Evolutionary conservation across 371 early-diverging fungal genomes (phyloP), one percentile per base, ranked within the genome.

Genomic region (Chytridium lagenaria): DNA sequence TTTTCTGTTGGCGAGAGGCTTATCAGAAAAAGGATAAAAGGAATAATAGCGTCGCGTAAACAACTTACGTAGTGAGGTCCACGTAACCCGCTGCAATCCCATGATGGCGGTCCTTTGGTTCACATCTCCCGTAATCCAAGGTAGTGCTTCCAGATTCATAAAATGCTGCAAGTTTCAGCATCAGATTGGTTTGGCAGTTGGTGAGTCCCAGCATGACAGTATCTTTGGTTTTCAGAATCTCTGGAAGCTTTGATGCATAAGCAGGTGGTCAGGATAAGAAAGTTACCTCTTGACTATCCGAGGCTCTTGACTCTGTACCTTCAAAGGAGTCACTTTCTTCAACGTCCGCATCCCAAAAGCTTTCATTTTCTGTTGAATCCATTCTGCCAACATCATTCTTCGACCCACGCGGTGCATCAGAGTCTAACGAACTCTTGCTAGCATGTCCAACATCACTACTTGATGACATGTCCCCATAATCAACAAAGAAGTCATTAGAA

Each of bases 141-240:
- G 16, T 36, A 34, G 37, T 33, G 36, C 34, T 26, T 7, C 34
- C 36, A 16, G 61, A 12, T 23, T 61, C 61, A 34, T 61, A 61
- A 26, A 33, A 61, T 16, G 61, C 31, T 5, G 61, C 61, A 30
- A 61, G 37, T 34, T 61, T 61, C 37, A 61, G 36, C 61, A 61
- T 61, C 61, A 61, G 34, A 26, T 61, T 34, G 3, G 61, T 37
- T 34, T 61, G 61, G 61, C 61, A 61, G 61, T 61, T 61, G 3
- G 61, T 61, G 23, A 61, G 61, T 7, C 57, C 57, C 22, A 23
- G 61, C 5, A 33, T 7, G 61, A 23, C 36, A 36, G 23, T 5
- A 28, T 3, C 34, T 7, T 3, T 12, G 12, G 61, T 61, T 61
- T 61, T 61, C 23, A 61, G 34, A 26, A 61, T 33, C 36, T 61